Evolutionary conservation across 2,329 filamentous ascomycete species (phyloP).

Genomic region (Fusarium dimerum): DNA sequence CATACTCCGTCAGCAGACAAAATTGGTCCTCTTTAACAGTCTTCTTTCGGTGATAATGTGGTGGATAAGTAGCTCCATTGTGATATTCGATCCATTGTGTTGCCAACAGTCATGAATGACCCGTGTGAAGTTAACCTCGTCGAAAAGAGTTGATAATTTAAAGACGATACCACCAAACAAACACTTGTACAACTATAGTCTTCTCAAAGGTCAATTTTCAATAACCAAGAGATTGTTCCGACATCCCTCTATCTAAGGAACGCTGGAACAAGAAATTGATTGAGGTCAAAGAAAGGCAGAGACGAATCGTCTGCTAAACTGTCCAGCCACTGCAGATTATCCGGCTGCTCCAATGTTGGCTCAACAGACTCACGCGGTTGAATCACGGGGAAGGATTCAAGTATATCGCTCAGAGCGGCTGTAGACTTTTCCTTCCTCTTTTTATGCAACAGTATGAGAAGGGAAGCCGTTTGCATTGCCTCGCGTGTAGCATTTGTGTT

Average conservation of each 20-base stretch:
- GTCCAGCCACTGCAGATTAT: conserved; percentile 39
- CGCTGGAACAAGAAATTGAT: conserved; percentile 36
- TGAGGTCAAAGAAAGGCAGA: conserved; percentile 45
- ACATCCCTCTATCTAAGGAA: not conserved
- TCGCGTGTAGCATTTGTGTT: conserved; percentile 51
- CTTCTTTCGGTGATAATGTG: no score
- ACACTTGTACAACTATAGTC: no score
- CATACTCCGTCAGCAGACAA: no score
- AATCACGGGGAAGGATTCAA: conserved; percentile 36
- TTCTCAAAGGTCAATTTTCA: no score
- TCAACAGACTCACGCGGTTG: conserved; percentile 7
- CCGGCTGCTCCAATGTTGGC: conserved; percentile 6
- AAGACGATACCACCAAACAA: no score
- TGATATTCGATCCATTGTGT: no score
- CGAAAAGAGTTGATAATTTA: no score
- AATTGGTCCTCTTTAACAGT: no score
- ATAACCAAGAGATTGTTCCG: no score
- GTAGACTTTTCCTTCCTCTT: conserved; percentile 48
- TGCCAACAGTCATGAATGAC: no score
- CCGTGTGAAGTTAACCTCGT: no score
- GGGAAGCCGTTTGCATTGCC: conserved; percentile 54
- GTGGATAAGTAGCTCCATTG: no score
- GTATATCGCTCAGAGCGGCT: conserved; percentile 38
- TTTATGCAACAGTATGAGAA: conserved; percentile 55
- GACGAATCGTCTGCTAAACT: conserved; percentile 45